phyloP scores from a whole-genome alignment of 768 basidiomycete genomes.

The Saitozyma podzolica region DNA sequence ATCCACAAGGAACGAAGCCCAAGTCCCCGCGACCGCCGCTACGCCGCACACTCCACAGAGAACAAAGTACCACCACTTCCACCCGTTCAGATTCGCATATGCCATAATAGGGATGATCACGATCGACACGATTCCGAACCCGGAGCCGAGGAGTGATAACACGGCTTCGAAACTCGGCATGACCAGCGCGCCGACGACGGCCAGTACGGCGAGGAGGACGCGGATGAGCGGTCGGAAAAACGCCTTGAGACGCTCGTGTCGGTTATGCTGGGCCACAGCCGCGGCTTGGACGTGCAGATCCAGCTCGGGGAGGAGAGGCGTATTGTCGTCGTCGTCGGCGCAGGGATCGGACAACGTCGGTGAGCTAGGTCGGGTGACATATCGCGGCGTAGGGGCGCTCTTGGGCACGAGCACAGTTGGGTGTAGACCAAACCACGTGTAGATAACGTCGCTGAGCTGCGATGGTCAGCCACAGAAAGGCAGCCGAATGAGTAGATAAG shows the following conservation, averaged over 20 bases:
- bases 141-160: slow-evolving; percentile 37
- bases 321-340: slow-evolving; percentile 3
- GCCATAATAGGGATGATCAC: slow-evolving; percentile 39
- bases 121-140: slow-evolving; percentile 29
- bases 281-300: slow-evolving; percentile 3
- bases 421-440: slow-evolving; percentile 33
- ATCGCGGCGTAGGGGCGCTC: slow-evolving; percentile 22
- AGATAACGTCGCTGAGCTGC: slow-evolving; percentile 39
- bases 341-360: slow-evolving; percentile 9
- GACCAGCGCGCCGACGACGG: slow-evolving; percentile 33
- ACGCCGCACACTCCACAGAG: slow-evolving; percentile 15
- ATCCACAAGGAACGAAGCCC: slow-evolving; percentile 14
- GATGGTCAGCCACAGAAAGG: neutral
- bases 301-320: neutral
- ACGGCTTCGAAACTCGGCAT: slow-evolving; percentile 40
- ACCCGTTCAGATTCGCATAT: slow-evolving; percentile 30
- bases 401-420: slow-evolving; percentile 38
- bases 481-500: too few species aligned
- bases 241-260: slow-evolving; percentile 31
- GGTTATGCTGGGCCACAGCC: slow-evolving; percentile 22
- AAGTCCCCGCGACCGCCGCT: slow-evolving; percentile 19
- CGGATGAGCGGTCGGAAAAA: slow-evolving; percentile 31
- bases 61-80: slow-evolving; percentile 19
- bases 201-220: slow-evolving; percentile 24
- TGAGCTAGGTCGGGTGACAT: slow-evolving; percentile 15